Percentiles rank a stretch among this genome's conserved stretches.
phyloP scores from a whole-genome alignment of 306 rosid genomes.

The Betula pendula region DNA sequence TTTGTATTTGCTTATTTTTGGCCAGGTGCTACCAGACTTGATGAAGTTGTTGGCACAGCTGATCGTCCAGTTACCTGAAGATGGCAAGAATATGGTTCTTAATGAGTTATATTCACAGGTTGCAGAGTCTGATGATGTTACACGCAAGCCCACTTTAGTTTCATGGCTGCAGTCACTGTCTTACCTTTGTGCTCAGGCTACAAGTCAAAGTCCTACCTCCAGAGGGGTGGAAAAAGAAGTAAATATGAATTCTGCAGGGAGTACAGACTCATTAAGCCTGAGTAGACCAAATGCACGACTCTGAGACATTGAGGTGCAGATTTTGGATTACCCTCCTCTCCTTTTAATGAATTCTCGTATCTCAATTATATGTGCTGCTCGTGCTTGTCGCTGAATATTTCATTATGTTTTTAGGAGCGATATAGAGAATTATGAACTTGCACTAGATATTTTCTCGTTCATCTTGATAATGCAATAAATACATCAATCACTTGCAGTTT shows the following conservation, averaged over 20 bases:
- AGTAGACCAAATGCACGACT: conserved; percentile 55
- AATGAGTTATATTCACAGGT: conserved; percentile 81
- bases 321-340: neutral
- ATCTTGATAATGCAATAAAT: neutral
- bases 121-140: conserved; percentile 87
- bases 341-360: neutral
- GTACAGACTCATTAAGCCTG: conserved; percentile 36
- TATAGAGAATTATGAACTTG: neutral
- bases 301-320: conserved; percentile 38
- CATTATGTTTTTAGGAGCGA: neutral
- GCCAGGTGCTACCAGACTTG: conserved; percentile 81
- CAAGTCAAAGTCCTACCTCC: conserved; percentile 36
- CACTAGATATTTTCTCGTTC: neutral
- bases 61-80: conserved; percentile 60
- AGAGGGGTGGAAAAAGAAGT: conserved; percentile 32
- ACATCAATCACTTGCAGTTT: neutral
- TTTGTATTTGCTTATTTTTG: conserved; percentile 11
- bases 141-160: conserved; percentile 78
- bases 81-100: conserved; percentile 68
- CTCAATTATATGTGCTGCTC: neutral
- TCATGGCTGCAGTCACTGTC: conserved; percentile 96
- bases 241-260: conserved; percentile 17
- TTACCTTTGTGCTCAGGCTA: conserved; percentile 62
- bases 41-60: conserved; percentile 79
- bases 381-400: neutral